These are phyloP conservation scores for Bretschneidera sinensis DNA, from an alignment of 345 rosid species.

Conservation along the genomic window DNA sequence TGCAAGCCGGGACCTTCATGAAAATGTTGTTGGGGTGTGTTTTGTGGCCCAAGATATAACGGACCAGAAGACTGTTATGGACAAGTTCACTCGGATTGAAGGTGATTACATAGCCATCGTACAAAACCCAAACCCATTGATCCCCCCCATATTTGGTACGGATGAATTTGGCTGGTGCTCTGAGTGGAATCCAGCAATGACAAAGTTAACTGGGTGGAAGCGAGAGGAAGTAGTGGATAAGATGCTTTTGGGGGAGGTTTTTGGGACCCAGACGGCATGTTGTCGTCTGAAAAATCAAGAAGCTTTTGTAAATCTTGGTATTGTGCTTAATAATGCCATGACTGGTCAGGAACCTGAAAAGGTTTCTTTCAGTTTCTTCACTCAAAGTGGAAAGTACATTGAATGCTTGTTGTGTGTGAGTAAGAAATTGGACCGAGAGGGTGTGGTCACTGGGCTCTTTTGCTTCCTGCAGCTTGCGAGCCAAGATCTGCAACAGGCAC, in stretches of 20 bases:
- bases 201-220: conserved; percentile 69
- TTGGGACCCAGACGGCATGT: conserved; percentile 61
- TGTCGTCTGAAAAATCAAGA: conserved; percentile 87
- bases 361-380: conserved; percentile 72
- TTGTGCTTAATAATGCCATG: conserved; percentile 71
- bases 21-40: conserved; percentile 84
- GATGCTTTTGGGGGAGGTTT: conserved; percentile 87
- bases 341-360: conserved; percentile 70
- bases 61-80: conserved; percentile 87
- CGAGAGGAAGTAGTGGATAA: conserved; percentile 81
- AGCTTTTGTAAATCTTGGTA: conserved; percentile 69
- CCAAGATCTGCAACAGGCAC: conserved; percentile 85
- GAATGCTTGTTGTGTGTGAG: conserved; percentile 79
- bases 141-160: conserved; percentile 85
- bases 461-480: conserved; percentile 98
- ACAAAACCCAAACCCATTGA: conserved; percentile 88
- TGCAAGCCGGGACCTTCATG: conserved; percentile 79
- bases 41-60: conserved; percentile 97
- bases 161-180: conserved; percentile 98
- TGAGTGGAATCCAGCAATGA: conserved; percentile 97
- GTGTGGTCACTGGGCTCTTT: conserved; percentile 69
- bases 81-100: conserved; percentile 93
- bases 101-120: conserved; percentile 94
- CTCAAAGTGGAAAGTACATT: conserved; percentile 62
- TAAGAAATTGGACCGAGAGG: conserved; percentile 76